These are phyloP conservation scores for Astragalus membranaceus DNA, from an alignment of 306 rosid genomes.

Conservation along the genomic window DNA sequence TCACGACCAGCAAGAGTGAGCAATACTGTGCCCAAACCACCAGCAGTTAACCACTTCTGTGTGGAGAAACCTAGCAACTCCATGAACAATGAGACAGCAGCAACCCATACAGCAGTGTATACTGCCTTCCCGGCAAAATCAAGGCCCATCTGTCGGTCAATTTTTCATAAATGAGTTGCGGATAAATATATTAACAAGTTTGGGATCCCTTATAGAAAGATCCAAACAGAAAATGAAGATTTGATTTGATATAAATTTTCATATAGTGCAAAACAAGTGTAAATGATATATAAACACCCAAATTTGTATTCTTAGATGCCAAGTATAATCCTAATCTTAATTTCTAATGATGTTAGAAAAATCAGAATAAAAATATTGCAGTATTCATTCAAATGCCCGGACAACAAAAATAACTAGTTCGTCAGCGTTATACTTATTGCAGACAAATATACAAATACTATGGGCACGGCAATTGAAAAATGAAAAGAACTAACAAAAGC, in stretches of 20 bases:
- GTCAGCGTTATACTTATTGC: not conserved
- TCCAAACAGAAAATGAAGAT: slow-evolving; percentile 3
- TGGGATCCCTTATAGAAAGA: slow-evolving; percentile 3
- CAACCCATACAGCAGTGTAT: slow-evolving; percentile 93
- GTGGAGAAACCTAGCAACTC: slow-evolving; percentile 97
- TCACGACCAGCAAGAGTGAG: slow-evolving; percentile 98
- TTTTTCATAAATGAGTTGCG: slow-evolving; percentile 7
- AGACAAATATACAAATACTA: slow-evolving; percentile 11
- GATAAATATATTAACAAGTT: slow-evolving; percentile 3
- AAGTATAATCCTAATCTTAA: not conserved
- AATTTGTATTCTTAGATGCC: not conserved
- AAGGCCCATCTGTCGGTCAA: slow-evolving; percentile 70
- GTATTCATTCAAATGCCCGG: slow-evolving; percentile 10
- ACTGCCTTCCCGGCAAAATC: slow-evolving; percentile 93
- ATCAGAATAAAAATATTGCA: not conserved
- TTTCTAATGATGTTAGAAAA: not conserved
- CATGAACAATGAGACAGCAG: slow-evolving; percentile 93
- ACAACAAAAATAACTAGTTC: slow-evolving; percentile 11
- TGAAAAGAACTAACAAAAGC: slow-evolving; percentile 9
- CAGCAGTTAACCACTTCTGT: slow-evolving; percentile 97
- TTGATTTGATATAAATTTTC: not conserved
- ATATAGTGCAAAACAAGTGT: not conserved
- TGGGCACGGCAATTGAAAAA: not conserved
- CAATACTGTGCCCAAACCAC: slow-evolving; percentile 96
- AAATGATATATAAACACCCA: slow-evolving; percentile 4